Evolutionary conservation across 2,329 filamentous ascomycete species (phyloP).

Genomic region (Exophiala aquamarina): DNA sequence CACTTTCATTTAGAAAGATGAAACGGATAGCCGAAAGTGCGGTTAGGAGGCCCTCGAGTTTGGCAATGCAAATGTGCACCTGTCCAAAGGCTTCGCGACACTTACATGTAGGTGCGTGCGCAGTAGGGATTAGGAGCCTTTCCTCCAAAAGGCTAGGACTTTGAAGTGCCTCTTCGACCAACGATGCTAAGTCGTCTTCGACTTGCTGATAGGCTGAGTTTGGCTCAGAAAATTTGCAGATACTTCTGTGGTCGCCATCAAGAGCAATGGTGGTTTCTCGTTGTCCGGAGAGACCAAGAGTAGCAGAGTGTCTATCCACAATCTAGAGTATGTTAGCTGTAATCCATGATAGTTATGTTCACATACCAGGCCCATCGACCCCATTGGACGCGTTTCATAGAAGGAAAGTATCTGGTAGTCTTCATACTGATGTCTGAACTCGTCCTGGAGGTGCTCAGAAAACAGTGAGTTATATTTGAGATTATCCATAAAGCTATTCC

Average conservation of each 20-base stretch:
- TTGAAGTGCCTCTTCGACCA: slow-evolving; percentile 3
- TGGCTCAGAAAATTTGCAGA: slow-evolving; percentile 23
- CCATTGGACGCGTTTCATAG: slow-evolving; percentile 5
- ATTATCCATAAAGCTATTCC: slow-evolving; percentile 27
- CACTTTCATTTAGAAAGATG: no score
- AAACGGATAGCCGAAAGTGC: no score
- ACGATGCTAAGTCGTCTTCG: slow-evolving; percentile 4
- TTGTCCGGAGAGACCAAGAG: slow-evolving; percentile 23
- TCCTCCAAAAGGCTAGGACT: background rate
- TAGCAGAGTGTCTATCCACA: slow-evolving; percentile 27
- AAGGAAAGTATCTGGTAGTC: slow-evolving; percentile 9
- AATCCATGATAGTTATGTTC: background rate
- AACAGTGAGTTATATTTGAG: slow-evolving; percentile 25
- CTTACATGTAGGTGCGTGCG: background rate
- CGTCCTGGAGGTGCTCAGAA: slow-evolving; percentile 10
- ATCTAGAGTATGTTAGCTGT: slow-evolving; percentile 14
- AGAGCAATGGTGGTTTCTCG: slow-evolving; percentile 24
- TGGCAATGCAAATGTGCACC: no score
- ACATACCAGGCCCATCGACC: slow-evolving; percentile 1
- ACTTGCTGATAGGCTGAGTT: slow-evolving; percentile 14
- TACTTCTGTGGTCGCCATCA: slow-evolving; percentile 23
- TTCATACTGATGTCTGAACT: slow-evolving; percentile 6
- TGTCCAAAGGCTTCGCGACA: background rate
- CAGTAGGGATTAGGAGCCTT: background rate
- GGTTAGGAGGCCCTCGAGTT: no score